These are phyloP conservation scores for Microbotryomycetes sp. DNA, from an alignment of 1,284 basidiomycete species.

Conservation along the genomic window DNA sequence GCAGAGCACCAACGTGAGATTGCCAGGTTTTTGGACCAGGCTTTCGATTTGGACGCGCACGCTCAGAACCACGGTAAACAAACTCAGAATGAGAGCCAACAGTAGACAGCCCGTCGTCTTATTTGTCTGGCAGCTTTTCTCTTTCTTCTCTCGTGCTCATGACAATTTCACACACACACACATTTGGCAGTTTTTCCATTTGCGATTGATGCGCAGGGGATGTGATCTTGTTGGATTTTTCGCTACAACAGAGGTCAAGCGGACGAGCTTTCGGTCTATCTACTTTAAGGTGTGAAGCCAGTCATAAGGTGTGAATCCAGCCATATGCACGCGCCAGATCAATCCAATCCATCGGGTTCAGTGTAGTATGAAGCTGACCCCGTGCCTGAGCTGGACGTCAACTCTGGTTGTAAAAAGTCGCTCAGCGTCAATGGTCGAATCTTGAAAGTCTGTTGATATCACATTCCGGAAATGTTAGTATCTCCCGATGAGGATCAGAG, in stretches of 20 bases:
- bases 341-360: constrained; percentile 14
- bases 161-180: too few relatives aligned
- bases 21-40: constrained; percentile 19
- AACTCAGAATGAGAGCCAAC: not conserved
- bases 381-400: not conserved
- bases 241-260: too few relatives aligned
- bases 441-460: constrained; percentile 20
- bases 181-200: too few relatives aligned
- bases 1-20: constrained; percentile 31
- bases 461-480: not conserved
- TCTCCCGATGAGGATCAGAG: not conserved
- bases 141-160: not conserved
- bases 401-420: constrained; percentile 23
- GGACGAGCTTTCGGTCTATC: too few relatives aligned
- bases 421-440: constrained; percentile 20
- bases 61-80: constrained; percentile 9
- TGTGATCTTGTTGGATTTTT: too few relatives aligned
- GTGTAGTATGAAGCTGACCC: not conserved
- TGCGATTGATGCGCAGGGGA: too few relatives aligned
- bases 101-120: not conserved
- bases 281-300: too few relatives aligned
- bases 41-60: constrained; percentile 27
- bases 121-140: not conserved
- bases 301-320: too few relatives aligned
- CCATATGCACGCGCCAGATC: not conserved